phyloP scores from a whole-genome alignment of 2,329 filamentous ascomycete species.

The Fusarium mangiferae region DNA sequence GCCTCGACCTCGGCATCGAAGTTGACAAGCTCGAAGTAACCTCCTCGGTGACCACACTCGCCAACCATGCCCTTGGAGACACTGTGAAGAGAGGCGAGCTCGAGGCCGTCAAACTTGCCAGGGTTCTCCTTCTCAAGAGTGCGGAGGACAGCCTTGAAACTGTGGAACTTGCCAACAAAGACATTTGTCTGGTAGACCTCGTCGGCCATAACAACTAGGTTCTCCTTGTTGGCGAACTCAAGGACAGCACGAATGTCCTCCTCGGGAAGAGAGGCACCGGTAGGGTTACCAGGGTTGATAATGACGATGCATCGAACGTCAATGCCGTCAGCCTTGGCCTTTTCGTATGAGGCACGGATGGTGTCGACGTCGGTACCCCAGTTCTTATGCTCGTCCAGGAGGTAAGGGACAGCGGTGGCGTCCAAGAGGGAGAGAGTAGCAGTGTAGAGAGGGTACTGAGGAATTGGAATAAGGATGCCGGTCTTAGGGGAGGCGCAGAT shows the following conservation, averaged over 20 bases:
- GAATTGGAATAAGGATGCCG: conserved; percentile 92
- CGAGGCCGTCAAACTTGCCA: conserved; percentile 83
- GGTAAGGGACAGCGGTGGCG: conserved; percentile 90
- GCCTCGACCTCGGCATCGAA: conserved; percentile 87
- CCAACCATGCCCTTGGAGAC: conserved; percentile 99
- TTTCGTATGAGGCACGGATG: conserved; percentile 77
- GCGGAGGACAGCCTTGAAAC: conserved; percentile 91
- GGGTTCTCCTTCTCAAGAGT: conserved; percentile 79
- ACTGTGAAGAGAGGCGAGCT: conserved; percentile 92
- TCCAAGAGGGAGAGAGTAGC: conserved; percentile 88
- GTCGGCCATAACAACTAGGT: conserved; percentile 90
- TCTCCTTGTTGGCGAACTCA: conserved; percentile 84
- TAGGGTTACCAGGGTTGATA: conserved; percentile 99
- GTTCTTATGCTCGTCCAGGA: conserved; percentile 83
- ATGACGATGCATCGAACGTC: conserved; percentile 94
- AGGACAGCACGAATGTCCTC: conserved; percentile 86
- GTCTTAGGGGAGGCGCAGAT: conserved; percentile 82
- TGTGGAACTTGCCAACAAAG: conserved; percentile 92
- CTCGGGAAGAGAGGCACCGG: conserved; percentile 83
- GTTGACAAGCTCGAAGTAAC: conserved; percentile 95
- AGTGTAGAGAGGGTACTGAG: conserved; percentile 97
- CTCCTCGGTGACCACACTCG: conserved; percentile 96
- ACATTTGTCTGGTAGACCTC: conserved; percentile 99
- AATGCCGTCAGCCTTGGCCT: conserved; percentile 79
- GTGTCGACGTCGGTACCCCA: conserved; percentile 90